Evolutionary conservation across 2,329 filamentous ascomycete species (phyloP).

Genomic region (Exophiala bonariae): DNA sequence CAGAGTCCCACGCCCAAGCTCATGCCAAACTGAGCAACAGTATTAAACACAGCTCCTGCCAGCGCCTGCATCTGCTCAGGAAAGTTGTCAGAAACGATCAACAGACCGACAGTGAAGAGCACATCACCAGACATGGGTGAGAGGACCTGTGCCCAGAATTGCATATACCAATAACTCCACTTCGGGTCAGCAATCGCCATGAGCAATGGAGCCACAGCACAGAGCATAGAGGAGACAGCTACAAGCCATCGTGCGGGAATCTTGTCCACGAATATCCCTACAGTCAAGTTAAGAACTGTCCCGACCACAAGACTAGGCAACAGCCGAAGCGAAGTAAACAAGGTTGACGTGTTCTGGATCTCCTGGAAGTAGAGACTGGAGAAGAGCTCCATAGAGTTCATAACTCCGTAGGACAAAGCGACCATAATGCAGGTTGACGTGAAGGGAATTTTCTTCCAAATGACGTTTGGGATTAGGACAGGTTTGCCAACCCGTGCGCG

Average conservation of each 20-base stretch:
- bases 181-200: constrained; percentile 54
- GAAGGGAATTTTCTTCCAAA: constrained; percentile 62
- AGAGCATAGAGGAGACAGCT: constrained; percentile 41
- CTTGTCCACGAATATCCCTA: constrained; percentile 48
- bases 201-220: constrained; percentile 50
- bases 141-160: constrained; percentile 40
- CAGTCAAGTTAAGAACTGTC: constrained; percentile 43
- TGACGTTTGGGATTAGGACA: constrained; percentile 61
- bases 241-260: constrained; percentile 44
- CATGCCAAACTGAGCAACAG: constrained; percentile 56
- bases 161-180: constrained; percentile 54
- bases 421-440: constrained; percentile 55
- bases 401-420: constrained; percentile 46
- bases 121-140: constrained; percentile 29
- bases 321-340: constrained; percentile 47
- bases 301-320: constrained; percentile 40
- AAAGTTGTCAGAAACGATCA: constrained; percentile 55
- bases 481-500: constrained; percentile 48
- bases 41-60: constrained; percentile 64
- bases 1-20: constrained; percentile 54
- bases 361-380: constrained; percentile 55
- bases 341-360: constrained; percentile 45
- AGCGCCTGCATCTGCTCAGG: constrained; percentile 58
- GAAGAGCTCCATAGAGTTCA: constrained; percentile 51
- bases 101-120: constrained; percentile 57